Evolutionary conservation across 202 grass and related monocot species (phyloP), one percentile per base, ranked within the genome.

Genomic region (Brachypodium distachyon): DNA sequence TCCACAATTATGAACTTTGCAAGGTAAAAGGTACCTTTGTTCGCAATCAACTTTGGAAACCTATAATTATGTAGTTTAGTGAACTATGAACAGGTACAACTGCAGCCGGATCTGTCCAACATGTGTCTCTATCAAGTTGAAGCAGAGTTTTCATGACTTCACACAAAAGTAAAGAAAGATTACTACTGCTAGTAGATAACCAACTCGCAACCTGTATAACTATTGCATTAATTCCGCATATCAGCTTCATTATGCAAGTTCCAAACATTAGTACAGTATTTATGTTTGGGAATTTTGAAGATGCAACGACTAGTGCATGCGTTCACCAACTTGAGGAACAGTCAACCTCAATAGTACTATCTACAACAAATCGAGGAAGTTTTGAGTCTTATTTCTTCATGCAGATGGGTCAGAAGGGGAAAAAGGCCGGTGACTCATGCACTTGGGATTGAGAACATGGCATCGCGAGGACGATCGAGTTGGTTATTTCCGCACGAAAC

Each of bases 401-500:
- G 86, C 69, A 53, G 68, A 74, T 12, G 47, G 12, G 31, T 14
- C 25, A 2, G 62, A 44, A 10, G 63, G 7, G 63, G 63, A 44
- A 67, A 5, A 67, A 5, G 12, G 60, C n/a, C 22, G 28, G 25
- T 18, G 13, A n/a, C 34, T 74, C 80, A 83, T 80, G 47, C 85
- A 69, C 41, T 74, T 61, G 40, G 83, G 41, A 65, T 74, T 61
- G 40, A 77, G 41, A 65, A 22, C 21, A 47, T 25, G 41, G 46
- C 13, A 51, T 26, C 51, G 32, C 57, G 47, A 84, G 77, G 72
- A 84, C 81, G 32, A 87, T 84, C 81, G 32, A 87, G 80, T 77
- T 77, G 1, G 76, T 77, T 87, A 3, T 34, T 41, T 27, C 3
- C 36, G 33, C 72, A 83, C 53, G 80, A 53, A 52, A 53, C 23